Base-by-base conservation (phyloP, 2,329 filamentous ascomycete genomes). In the Aspergillus candidus region DNA sequence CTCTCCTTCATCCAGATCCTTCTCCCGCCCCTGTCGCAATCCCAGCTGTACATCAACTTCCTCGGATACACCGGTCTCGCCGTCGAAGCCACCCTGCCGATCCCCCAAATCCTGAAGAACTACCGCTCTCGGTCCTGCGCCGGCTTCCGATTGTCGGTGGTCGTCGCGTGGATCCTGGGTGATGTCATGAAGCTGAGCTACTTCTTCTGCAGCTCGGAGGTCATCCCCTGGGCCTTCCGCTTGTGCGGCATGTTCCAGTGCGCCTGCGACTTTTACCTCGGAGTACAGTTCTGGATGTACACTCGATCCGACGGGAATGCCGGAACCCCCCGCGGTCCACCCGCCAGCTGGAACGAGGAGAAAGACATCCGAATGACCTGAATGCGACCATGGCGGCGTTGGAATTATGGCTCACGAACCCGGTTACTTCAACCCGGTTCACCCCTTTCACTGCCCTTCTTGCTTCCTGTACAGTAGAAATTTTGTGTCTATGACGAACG, bases 1-100 rank as follows among this genome's bases (percentile, higher is more conserved):
- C 65, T 83, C 30, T 60, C 75, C 32, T 65, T 74, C 11, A 61
- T 81, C 33, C 79, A 82, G 46, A 43, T 79, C 12, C 59, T 80
- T 27, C 58, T 82, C 14, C 71, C 72, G 2, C 66, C 71, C 1
- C 69, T 74, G n/a, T 59, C 68, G 4, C 43, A 66, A 12, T 69
- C 71, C 2, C 47, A 63, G 22, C 50, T 59, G 43, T 75, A 75
- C 41, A 71, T 70, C 51, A 61, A 62, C 27, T 40, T 71, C 22
- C 61, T 75, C 27, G 72, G 72, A 37, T 70, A 67, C 43, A 47
- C 66, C 22, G 72, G 72, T 32, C 66, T 75, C 6, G 68, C 71
- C 8, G 63, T 74, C 18, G 72, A 75, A 55, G 72, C 72, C 4
- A 68, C 62, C 14, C 63, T 75, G 10, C 72, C 72, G 1, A 38